Evolutionary conservation across 2,329 filamentous ascomycete species (phyloP).

Genomic region (Xylariaceae sp.): DNA sequence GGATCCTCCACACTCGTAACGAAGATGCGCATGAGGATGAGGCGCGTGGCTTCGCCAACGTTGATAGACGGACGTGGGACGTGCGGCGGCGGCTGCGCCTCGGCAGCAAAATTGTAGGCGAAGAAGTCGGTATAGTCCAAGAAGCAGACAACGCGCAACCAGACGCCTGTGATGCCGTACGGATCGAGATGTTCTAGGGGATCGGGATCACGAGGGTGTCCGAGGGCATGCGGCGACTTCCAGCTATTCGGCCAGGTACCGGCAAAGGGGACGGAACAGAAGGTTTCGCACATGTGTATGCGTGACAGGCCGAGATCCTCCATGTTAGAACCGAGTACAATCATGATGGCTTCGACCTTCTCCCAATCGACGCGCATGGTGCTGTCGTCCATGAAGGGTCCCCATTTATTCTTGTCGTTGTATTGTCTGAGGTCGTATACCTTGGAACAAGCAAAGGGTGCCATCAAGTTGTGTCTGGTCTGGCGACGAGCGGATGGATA

Average conservation of each 20-base stretch:
- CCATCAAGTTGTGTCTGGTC: conserved; percentile 48
- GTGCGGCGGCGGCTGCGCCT: conserved; percentile 48
- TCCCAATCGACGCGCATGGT: conserved; percentile 75
- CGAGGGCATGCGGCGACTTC: conserved; percentile 43
- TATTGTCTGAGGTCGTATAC: conserved; percentile 79
- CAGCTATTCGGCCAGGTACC: conserved; percentile 62
- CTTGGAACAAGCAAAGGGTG: conserved; percentile 69
- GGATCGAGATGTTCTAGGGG: conserved; percentile 66
- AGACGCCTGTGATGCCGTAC: conserved; percentile 74
- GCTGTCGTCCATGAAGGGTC: conserved; percentile 72
- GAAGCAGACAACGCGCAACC: conserved; percentile 67
- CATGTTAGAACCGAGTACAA: conserved; percentile 71
- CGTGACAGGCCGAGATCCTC: conserved; percentile 52
- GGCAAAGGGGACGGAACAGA: conserved; percentile 64
- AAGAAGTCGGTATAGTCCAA: conserved; percentile 76
- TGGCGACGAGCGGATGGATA: conserved; percentile 41
- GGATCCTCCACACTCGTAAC: conserved; percentile 68
- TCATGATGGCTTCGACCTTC: conserved; percentile 76
- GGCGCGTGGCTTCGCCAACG: conserved; percentile 70
- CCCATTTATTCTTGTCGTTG: conserved; percentile 68
- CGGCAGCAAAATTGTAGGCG: conserved; percentile 70
- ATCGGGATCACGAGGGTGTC: conserved; percentile 31
- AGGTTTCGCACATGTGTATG: conserved; percentile 54
- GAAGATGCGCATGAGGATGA: conserved; percentile 72
- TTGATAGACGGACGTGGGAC: conserved; percentile 61